These are phyloP conservation scores for Ceratocystis cubensis DNA, from an alignment of 2,329 filamentous ascomycete genomes.

Conservation along the genomic window DNA sequence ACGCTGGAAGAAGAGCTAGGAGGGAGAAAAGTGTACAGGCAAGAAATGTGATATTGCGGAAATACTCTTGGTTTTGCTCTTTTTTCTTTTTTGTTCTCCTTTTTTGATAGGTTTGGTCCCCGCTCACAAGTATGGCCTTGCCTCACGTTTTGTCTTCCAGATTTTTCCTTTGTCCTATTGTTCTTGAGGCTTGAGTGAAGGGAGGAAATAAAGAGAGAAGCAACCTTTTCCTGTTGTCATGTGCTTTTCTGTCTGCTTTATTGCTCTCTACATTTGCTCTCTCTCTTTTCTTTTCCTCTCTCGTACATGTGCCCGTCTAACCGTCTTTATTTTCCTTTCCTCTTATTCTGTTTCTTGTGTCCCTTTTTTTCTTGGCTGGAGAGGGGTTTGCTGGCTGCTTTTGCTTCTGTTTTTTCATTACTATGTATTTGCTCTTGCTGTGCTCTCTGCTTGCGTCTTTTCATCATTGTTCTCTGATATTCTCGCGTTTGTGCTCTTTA, in stretches of 20 bases:
- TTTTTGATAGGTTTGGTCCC: neutral
- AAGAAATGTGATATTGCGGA: too few species aligned
- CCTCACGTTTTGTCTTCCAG: neutral
- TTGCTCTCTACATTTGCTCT: neutral
- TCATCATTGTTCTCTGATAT: slow-evolving; percentile 7
- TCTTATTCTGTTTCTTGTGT: neutral
- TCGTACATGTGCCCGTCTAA: neutral
- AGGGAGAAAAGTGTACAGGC: too few species aligned
- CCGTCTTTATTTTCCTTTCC: neutral
- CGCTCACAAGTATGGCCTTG: neutral
- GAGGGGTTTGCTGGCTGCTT: slow-evolving; percentile 13
- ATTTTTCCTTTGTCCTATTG: neutral
- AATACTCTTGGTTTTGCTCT: neutral
- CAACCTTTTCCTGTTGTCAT: neutral
- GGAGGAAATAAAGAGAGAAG: neutral
- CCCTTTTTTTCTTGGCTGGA: slow-evolving; percentile 11
- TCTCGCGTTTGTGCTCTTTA: neutral
- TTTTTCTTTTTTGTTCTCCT: neutral
- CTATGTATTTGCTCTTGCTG: slow-evolving; percentile 11
- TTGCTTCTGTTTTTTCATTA: slow-evolving; percentile 18
- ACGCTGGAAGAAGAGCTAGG: too few species aligned
- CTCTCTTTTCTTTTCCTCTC: neutral
- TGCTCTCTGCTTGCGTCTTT: slow-evolving; percentile 18
- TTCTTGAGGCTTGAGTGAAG: neutral
- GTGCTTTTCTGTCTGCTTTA: neutral